Evolutionary conservation across 2,329 filamentous ascomycete genomes (phyloP), one percentile per base, ranked within the genome.

Genomic region (Arthroderma sp.): DNA sequence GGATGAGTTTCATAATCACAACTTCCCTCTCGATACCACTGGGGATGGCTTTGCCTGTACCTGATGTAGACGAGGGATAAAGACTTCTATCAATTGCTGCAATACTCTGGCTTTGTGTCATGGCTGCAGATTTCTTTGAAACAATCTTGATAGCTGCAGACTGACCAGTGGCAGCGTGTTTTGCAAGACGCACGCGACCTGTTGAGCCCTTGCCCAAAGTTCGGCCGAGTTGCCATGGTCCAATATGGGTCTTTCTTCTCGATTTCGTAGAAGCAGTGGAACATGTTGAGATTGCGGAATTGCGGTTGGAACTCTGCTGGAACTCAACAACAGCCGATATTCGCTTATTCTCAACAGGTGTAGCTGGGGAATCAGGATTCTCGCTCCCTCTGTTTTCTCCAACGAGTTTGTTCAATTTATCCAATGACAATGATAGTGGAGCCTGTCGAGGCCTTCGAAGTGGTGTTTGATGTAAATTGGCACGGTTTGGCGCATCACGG

Each of bases 121-220:
- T 76, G 48, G 84, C 80, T 8, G 84, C 86, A 43, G 78, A 83
- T 47, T 76, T 77, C 62, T 93, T 88, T 47, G 86, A 86, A 29
- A 98, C 85, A 56, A 98, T 96, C 69, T 98, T 98, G 59, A 95
- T 83, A 2, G 91, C 91, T 3, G 87, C 91, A 41, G 82, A 73
- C 56, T 94, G 82, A 6, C 83, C 78, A 3, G 86, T 91, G 22
- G 78, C 66, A 27, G 72, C 74, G 66, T 98, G 88, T 50, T 86
- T 80, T 22, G 89, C 93, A 32, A 91, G 70, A 44, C 89, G 77
- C 10, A 98, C 91, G 29, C 86, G 78, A 9, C 87, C 89, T 41
- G 86, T 94, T 1, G 88, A 87, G 3, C 91, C 91, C 54, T 86
- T 84, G 0, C 91, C 91, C 29, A 98, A 72, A 0, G 85, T 94